Percentiles rank a stretch among this genome's conserved stretches.
Evolutionary conservation across 169 alveolate genomes (phyloP).

Genomic region (Eimeria acervulina): DNA sequence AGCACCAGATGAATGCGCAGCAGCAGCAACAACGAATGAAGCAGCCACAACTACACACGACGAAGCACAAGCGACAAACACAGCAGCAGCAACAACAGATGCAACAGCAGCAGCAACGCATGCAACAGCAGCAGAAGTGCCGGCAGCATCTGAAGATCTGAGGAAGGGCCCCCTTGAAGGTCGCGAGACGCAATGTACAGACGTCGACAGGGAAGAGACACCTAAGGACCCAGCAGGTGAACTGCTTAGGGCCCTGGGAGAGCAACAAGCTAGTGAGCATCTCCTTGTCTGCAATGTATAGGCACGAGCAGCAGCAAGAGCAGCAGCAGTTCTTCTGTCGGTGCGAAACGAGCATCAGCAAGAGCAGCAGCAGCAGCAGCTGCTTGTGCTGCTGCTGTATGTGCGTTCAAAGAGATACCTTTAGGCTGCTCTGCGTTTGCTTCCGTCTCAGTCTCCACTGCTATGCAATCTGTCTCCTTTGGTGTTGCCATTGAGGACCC

Average conservation of each 20-base stretch:
- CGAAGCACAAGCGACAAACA: background rate
- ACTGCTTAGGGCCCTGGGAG: background rate
- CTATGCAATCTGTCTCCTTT: background rate
- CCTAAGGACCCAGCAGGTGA: background rate
- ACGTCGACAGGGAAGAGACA: background rate
- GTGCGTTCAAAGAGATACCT: background rate
- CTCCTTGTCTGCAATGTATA: background rate
- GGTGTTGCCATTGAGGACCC: constrained; percentile 2
- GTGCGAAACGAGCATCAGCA: background rate
- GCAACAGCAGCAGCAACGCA: background rate
- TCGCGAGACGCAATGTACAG: background rate
- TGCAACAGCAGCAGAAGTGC: background rate
- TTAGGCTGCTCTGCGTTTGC: background rate
- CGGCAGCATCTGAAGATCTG: background rate
- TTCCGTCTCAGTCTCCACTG: background rate
- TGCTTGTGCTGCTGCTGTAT: background rate
- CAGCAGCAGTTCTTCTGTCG: too few relatives aligned
- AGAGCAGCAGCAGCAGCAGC: constrained; percentile 15
- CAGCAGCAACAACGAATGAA: background rate
- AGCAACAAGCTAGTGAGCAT: background rate
- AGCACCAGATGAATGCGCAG: background rate
- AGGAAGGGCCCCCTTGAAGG: background rate
- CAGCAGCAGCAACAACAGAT: background rate
- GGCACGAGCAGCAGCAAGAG: background rate
- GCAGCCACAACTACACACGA: too few relatives aligned